A percentile compares a stretch with the other conserved stretches of the same genome.
Evolutionary conservation across 1,139 yeast genomes (phyloP).

Genomic region (Kurtzmaniella quercitrusa): DNA sequence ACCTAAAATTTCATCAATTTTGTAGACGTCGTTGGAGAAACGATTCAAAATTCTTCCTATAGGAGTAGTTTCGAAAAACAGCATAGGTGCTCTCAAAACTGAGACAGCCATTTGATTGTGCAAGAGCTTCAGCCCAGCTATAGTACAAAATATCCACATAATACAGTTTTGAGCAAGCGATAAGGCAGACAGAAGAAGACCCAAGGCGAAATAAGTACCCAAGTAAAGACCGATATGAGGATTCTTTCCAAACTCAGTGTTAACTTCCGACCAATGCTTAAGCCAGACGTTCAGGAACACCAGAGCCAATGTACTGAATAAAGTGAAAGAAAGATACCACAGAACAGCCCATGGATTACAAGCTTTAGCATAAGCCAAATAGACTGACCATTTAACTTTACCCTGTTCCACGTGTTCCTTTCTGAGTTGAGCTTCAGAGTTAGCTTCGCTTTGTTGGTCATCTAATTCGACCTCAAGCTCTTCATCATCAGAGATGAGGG

Average conservation of each 20-base stretch:
- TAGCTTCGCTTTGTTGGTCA: constrained; percentile 36
- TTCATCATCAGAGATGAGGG: constrained; percentile 27
- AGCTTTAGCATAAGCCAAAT: constrained; percentile 78
- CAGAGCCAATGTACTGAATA: constrained; percentile 56
- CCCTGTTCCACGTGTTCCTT: constrained; percentile 90
- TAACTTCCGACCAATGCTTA: constrained; percentile 95
- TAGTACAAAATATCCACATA: constrained; percentile 81
- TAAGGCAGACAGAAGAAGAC: constrained; percentile 47
- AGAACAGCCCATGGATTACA: constrained; percentile 73
- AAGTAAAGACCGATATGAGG: constrained; percentile 68
- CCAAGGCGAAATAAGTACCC: constrained; percentile 76
- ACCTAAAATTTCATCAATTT: constrained; percentile 83
- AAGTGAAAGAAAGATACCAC: constrained; percentile 46
- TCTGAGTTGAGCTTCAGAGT: constrained; percentile 40
- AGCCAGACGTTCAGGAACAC: constrained; percentile 74
- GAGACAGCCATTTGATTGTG: constrained; percentile 77
- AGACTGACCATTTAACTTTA: constrained; percentile 87
- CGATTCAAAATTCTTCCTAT: constrained; percentile 91
- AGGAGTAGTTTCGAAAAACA: constrained; percentile 96
- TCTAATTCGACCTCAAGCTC: constrained; percentile 10
- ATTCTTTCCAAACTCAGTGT: constrained; percentile 63
- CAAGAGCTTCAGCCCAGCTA: constrained; percentile 72
- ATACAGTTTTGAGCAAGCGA: constrained; percentile 63
- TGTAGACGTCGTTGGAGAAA: constrained; percentile 89
- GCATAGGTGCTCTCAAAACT: constrained; percentile 92